Conservation (phyloP, 2,329 filamentous ascomycete species). For the Pestalotiopsis sp. region DNA sequence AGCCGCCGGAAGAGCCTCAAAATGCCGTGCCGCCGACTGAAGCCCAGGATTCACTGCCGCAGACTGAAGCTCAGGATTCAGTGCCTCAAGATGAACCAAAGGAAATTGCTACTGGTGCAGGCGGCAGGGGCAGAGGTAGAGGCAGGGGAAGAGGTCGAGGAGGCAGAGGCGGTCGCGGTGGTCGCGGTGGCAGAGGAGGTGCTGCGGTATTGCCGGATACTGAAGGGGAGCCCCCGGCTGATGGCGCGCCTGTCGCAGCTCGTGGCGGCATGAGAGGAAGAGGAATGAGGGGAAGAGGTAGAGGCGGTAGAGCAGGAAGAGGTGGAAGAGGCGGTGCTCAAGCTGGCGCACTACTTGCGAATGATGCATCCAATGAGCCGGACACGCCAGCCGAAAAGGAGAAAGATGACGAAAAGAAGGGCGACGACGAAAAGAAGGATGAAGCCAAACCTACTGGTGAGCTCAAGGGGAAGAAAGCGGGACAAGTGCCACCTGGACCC, state of each 20-base stretch:
- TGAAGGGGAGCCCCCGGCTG: neutral
- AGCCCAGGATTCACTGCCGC: neutral
- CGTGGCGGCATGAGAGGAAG: slow-evolving; percentile 1
- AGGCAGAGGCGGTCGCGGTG: neutral
- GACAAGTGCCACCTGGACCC: slow-evolving; percentile 11
- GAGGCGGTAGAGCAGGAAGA: neutral
- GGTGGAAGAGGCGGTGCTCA: neutral
- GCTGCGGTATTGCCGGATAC: neutral
- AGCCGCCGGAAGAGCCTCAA: neutral
- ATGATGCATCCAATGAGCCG: neutral
- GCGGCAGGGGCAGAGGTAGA: neutral
- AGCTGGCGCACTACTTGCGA: neutral
- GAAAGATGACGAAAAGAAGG: neutral
- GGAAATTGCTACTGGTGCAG: neutral
- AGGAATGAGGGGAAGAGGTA: neutral
- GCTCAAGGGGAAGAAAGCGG: neutral
- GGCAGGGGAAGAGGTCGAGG: neutral
- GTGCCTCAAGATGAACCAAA: neutral
- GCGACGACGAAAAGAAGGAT: neutral
- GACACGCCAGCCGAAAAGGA: neutral
- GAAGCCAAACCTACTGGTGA: neutral
- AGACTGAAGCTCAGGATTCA: neutral
- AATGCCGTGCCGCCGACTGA: neutral
- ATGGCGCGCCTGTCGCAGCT: neutral
- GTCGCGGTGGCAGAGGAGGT: neutral